phyloP scores from a whole-genome alignment of 2,329 filamentous ascomycete genomes.

The Orbilia brochopaga region DNA sequence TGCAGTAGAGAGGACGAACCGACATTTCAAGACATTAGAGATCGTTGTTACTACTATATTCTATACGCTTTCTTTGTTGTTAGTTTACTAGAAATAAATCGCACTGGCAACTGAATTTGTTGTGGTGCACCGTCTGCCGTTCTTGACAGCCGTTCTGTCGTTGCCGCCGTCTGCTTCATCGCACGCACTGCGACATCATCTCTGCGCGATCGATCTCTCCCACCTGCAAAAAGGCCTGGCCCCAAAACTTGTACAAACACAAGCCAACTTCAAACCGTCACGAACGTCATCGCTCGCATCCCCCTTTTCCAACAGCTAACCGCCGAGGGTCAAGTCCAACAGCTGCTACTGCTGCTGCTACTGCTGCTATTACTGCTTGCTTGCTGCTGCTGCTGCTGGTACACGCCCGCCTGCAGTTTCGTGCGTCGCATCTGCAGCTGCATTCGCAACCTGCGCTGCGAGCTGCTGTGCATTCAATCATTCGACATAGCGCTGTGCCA shows the following conservation, averaged over 20 bases:
- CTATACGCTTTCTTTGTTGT: no score
- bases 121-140: neutral
- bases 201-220: neutral
- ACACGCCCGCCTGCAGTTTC: conserved; percentile 2
- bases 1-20: neutral
- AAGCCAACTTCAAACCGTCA: neutral
- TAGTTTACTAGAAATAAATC: neutral
- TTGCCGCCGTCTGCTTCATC: neutral
- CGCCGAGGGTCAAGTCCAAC: conserved; percentile 2
- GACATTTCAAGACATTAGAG: no score
- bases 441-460: conserved; percentile 1
- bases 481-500: neutral
- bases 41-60: neutral
- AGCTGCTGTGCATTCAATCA: neutral
- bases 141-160: neutral
- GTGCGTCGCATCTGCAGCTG: conserved; percentile 3
- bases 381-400: neutral
- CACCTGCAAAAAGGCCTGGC: neutral
- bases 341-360: neutral
- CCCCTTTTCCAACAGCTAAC: conserved; percentile 16
- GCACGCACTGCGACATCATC: neutral
- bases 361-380: neutral
- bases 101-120: neutral
- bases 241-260: neutral
- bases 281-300: conserved; percentile 2